These are phyloP conservation scores for Candida nitratophila DNA, from an alignment of 805 yeast species.

Conservation along the genomic window DNA sequence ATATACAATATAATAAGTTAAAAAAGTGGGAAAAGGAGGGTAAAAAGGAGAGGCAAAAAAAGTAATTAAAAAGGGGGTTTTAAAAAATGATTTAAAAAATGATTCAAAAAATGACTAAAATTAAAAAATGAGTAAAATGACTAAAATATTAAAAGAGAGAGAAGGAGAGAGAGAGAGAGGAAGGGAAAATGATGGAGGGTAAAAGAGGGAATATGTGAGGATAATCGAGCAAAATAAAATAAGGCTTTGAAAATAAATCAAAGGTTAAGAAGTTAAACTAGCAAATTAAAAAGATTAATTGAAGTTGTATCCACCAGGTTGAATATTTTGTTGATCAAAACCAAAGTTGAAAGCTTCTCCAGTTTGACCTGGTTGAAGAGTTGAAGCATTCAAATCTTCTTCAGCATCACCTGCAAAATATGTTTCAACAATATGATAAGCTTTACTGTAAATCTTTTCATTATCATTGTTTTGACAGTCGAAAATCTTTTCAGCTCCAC, in stretches of 20 bases:
- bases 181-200: not conserved
- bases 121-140: constrained; percentile 20
- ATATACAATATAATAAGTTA: too few relatives aligned
- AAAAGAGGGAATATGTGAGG: not conserved
- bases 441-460: constrained; percentile 87
- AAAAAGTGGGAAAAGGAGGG: not conserved
- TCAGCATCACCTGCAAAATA: constrained; percentile 78
- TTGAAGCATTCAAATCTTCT: constrained; percentile 52
- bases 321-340: constrained; percentile 50
- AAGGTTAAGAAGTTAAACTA: not conserved
- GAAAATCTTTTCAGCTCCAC: constrained; percentile 94
- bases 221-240: not conserved
- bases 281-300: constrained; percentile 12
- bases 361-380: constrained; percentile 65
- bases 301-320: constrained; percentile 40
- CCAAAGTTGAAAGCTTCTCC: constrained; percentile 91
- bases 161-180: constrained; percentile 1
- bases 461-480: constrained; percentile 89
- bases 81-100: constrained; percentile 1
- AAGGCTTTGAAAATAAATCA: not conserved
- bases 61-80: not conserved
- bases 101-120: not conserved
- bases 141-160: constrained; percentile 1
- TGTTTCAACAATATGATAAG: constrained; percentile 82
- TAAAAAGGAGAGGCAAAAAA: not conserved